phyloP scores from a whole-genome alignment of 176 grass and related monocot genomes.

The Alloteropsis semialata region DNA sequence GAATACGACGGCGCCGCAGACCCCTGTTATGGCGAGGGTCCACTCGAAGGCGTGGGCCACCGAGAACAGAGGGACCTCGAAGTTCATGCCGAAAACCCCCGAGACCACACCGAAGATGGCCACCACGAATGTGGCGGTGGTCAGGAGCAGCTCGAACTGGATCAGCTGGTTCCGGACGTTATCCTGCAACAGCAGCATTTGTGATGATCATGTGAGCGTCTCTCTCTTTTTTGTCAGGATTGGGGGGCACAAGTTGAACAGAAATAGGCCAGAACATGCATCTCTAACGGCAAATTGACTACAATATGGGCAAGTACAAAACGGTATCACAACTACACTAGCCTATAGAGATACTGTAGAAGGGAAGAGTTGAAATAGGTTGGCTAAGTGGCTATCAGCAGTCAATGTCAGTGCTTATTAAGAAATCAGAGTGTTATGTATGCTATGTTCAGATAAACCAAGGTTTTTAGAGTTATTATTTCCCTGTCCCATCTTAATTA shows the following conservation, averaged over 20 bases:
- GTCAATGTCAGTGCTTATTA: not conserved
- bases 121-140: constrained; percentile 90
- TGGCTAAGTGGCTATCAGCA: not conserved
- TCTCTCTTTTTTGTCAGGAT: not conserved
- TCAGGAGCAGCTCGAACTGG: constrained; percentile 82
- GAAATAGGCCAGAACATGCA: not conserved
- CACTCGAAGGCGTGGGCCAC: constrained; percentile 63
- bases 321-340: not conserved
- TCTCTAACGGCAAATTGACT: not conserved
- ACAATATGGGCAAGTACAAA: not conserved
- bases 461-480: not conserved
- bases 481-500: not conserved
- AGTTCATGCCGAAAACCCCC: constrained; percentile 95
- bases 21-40: constrained; percentile 61
- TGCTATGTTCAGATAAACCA: not conserved
- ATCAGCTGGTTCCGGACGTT: constrained; percentile 95
- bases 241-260: not conserved
- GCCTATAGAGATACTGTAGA: not conserved
- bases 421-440: not conserved
- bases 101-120: constrained; percentile 86
- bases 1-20: constrained; percentile 48
- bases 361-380: not conserved
- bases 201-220: not conserved
- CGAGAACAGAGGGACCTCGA: constrained; percentile 56
- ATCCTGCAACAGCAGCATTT: constrained; percentile 57